These are phyloP conservation scores for Mycocalia duriaeana DNA, from an alignment of 1,284 basidiomycete species.

Conservation along the genomic window DNA sequence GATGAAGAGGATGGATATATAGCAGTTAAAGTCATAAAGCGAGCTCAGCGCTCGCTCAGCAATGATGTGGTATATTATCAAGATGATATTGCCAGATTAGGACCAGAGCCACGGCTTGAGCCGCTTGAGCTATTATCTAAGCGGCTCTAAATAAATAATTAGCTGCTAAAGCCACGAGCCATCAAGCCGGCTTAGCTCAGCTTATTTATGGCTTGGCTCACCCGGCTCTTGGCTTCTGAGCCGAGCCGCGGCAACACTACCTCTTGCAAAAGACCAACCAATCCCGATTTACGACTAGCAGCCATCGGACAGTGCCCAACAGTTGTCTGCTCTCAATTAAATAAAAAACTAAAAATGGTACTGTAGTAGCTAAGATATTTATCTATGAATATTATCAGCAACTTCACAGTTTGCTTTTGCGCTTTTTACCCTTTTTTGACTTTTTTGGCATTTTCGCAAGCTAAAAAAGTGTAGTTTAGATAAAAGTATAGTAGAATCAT, in stretches of 20 bases:
- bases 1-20: too few species aligned
- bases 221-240: neutral
- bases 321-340: too few species aligned
- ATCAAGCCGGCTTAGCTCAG: neutral
- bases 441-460: neutral
- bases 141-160: neutral
- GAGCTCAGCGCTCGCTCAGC: neutral
- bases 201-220: neutral
- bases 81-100: neutral
- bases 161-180: neutral
- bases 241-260: neutral
- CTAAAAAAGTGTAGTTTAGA: neutral
- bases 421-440: neutral
- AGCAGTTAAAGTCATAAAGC: neutral
- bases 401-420: conserved; percentile 2
- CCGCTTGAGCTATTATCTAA: neutral
- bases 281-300: too few species aligned
- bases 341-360: conserved; percentile 66
- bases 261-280: too few species aligned
- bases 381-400: neutral
- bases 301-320: too few species aligned
- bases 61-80: neutral
- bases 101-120: too few species aligned
- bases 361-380: neutral
- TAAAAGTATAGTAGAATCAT: neutral